Evolutionary conservation across 768 basidiomycete genomes (phyloP).

Genomic region (Lactarius tabidus): DNA sequence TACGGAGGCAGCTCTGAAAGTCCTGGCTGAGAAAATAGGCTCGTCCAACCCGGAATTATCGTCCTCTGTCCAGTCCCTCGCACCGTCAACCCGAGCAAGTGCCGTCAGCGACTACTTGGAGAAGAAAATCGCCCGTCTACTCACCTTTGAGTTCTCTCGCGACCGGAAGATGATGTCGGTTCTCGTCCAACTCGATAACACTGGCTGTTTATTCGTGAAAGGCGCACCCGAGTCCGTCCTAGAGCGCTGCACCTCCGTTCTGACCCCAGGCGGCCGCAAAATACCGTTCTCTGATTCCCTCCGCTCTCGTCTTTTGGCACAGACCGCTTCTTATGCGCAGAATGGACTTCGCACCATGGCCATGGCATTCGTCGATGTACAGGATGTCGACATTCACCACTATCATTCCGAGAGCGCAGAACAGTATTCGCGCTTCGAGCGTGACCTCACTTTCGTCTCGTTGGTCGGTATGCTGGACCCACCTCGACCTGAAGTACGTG

Average conservation of each 20-base stretch:
- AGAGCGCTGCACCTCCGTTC: slow-evolving; percentile 76
- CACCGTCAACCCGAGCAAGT: slow-evolving; percentile 62
- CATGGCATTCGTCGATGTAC: slow-evolving; percentile 77
- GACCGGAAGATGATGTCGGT: slow-evolving; percentile 99
- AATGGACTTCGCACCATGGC: slow-evolving; percentile 89
- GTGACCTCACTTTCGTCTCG: slow-evolving; percentile 88
- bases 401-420: slow-evolving; percentile 75
- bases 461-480: slow-evolving; percentile 98
- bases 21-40: slow-evolving; percentile 91
- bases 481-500: slow-evolving; percentile 87
- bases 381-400: slow-evolving; percentile 72
- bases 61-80: slow-evolving; percentile 53
- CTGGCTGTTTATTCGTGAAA: slow-evolving; percentile 86
- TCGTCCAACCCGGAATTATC: slow-evolving; percentile 57
- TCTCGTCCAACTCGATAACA: slow-evolving; percentile 64
- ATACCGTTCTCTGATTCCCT: slow-evolving; percentile 64
- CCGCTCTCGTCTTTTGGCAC: slow-evolving; percentile 55
- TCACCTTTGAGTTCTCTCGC: slow-evolving; percentile 97
- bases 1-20: slow-evolving; percentile 94
- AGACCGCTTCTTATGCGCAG: slow-evolving; percentile 68
- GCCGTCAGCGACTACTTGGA: slow-evolving; percentile 86
- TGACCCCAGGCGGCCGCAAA: slow-evolving; percentile 53
- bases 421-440: slow-evolving; percentile 89
- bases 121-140: slow-evolving; percentile 63
- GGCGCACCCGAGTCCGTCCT: slow-evolving; percentile 95